Conservation (phyloP, 2,329 filamentous ascomycete genomes). For the Chaetomiaceae sp. region DNA sequence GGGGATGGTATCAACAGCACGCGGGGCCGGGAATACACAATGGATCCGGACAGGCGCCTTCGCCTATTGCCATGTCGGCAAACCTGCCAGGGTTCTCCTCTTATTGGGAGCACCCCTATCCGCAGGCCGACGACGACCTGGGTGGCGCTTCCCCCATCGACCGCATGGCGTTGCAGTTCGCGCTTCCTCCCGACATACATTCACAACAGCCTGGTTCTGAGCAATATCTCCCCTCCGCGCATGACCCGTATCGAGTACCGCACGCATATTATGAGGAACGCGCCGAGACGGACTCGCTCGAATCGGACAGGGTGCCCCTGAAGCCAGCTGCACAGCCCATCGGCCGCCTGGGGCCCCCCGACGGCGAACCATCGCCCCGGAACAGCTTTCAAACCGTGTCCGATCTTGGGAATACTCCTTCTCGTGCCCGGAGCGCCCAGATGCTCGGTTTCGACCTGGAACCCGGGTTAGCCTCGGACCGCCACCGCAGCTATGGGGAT, state of each 20-base stretch:
- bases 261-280: constrained; percentile 41
- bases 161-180: constrained; percentile 47
- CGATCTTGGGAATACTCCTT: constrained; percentile 52
- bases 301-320: constrained; percentile 56
- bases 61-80: constrained; percentile 30
- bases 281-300: constrained; percentile 39
- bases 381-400: constrained; percentile 56
- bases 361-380: constrained; percentile 39
- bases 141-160: constrained; percentile 48
- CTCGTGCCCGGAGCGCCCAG: constrained; percentile 43
- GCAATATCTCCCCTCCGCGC: constrained; percentile 21
- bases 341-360: constrained; percentile 40
- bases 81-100: constrained; percentile 43
- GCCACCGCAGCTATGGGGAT: constrained; percentile 53
- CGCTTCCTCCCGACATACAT: constrained; percentile 49
- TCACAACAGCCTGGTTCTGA: constrained; percentile 27
- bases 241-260: constrained; percentile 29
- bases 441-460: constrained; percentile 57
- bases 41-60: constrained; percentile 18
- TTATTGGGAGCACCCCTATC: constrained; percentile 49
- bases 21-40: constrained; percentile 1
- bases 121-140: constrained; percentile 32
- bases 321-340: constrained; percentile 53
- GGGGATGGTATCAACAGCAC: neutral
- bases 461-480: constrained; percentile 46